Evolutionary conservation across 805 yeast genomes (phyloP), one percentile per base, ranked within the genome.

Genomic region (Millerago galiae): DNA sequence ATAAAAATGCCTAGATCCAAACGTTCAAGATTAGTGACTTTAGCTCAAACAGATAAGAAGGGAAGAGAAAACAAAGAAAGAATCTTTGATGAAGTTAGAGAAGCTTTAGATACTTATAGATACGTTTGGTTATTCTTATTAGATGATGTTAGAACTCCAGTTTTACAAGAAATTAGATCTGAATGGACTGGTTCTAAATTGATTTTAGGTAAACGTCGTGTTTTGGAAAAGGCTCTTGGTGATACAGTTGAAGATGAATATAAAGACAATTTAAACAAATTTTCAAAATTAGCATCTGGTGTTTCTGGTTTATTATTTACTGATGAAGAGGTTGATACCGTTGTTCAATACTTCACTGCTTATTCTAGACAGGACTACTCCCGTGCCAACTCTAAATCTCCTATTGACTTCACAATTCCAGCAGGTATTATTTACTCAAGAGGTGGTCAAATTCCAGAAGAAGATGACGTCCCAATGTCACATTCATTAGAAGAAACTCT

Each of bases 391-490:
- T 74, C 88, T 31, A 79, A 65, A 53, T 75, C 96, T 11, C 95
- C 98, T 43, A 69, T 91, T 46, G 78, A 84, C 39, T 90, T 93
- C 66, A 74, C 78, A 5, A 74, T 93, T 43, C 98, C 99, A 25
- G 88, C 73, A 46, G 99, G 99, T 37, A 74, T 88, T 41, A 82
- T 93, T 8, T 90, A 88, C 63, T 86, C 98, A 16, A 82, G 96
- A 61, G 99, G 96, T 56, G 99, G 99, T 17, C 95, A 87, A 66
- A 69, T 90, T 40, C 74, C 96, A 26, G 66, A 62, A 18, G 97
- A 89, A 59, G 98, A 93, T 51, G 99, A 93, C 63, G 89, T 93
- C 16, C 96, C 97, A 54, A 81, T 93, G 85, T 83, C 95, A 11
- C 99, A 93, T 62, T 88, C 98, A 6, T 74, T 95, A 67, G 99